A percentile compares a stretch with the other conserved stretches of the same genome.
Conservation (phyloP, 192 early-diverging fungal species). For the Coemansia sp. region DNA sequence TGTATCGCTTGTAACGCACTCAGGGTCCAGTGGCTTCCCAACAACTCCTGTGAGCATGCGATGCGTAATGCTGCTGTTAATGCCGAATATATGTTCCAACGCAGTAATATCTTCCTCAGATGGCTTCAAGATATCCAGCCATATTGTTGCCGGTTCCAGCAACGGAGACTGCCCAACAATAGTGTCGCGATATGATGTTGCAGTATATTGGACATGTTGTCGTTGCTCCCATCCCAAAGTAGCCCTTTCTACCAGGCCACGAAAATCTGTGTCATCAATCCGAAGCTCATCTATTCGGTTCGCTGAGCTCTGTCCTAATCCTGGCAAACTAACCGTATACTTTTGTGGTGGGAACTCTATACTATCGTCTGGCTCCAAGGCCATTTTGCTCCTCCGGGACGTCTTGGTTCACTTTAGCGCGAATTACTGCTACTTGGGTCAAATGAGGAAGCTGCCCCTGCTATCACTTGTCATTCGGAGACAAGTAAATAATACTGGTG, state of each 20-base stretch:
- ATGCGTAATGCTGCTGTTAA: slow-evolving; percentile 7
- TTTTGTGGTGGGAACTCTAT: slow-evolving; percentile 6
- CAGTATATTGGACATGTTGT: not conserved
- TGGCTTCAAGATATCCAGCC: slow-evolving; percentile 38
- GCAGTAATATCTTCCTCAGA: slow-evolving; percentile 26
- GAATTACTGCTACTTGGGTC: too few relatives aligned
- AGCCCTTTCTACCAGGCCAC: slow-evolving; percentile 21
- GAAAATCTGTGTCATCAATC: slow-evolving; percentile 9
- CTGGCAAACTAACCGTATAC: slow-evolving; percentile 38
- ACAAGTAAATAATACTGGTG: too few relatives aligned
- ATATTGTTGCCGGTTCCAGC: slow-evolving; percentile 9
- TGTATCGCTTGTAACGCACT: slow-evolving; percentile 14
- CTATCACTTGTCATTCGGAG: too few relatives aligned
- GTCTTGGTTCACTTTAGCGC: too few relatives aligned
- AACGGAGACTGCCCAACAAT: not conserved
- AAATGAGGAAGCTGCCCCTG: too few relatives aligned
- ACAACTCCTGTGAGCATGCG: slow-evolving; percentile 8
- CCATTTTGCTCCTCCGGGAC: not conserved
- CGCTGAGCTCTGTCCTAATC: slow-evolving; percentile 14
- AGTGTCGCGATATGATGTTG: not conserved
- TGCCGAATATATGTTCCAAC: slow-evolving; percentile 35
- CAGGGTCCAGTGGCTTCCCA: slow-evolving; percentile 8
- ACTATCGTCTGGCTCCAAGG: not conserved
- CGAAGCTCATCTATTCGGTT: slow-evolving; percentile 15
- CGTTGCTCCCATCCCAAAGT: slow-evolving; percentile 9